Conservation (phyloP, 2,329 filamentous ascomycete species). For the Epichloe elymi region DNA sequence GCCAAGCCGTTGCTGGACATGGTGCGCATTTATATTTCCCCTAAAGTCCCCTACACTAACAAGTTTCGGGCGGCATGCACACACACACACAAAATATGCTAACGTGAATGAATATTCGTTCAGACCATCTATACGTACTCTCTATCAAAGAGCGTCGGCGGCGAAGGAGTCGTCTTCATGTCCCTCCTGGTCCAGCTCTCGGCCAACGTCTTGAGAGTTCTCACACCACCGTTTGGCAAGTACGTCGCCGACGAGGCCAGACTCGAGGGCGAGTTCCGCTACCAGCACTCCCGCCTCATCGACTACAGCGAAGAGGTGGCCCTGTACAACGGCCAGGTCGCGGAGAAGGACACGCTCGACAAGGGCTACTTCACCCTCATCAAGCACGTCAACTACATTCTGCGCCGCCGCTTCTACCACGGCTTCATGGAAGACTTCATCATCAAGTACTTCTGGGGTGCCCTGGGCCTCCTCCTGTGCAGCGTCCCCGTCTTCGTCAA, state of each 20-base stretch:
- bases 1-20: conserved; percentile 93
- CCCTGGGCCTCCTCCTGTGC: conserved; percentile 79
- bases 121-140: conserved; percentile 86
- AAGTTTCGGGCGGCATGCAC: too few species aligned
- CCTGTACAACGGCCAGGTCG: conserved; percentile 80
- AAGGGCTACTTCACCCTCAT: conserved; percentile 99
- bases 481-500: conserved; percentile 94
- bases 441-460: conserved; percentile 99
- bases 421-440: conserved; percentile 99
- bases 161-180: conserved; percentile 93
- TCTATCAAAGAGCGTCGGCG: conserved; percentile 85
- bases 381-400: conserved; percentile 95
- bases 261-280: conserved; percentile 90
- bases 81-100: not conserved
- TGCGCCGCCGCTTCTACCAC: conserved; percentile 83
- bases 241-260: conserved; percentile 94
- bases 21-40: conserved; percentile 29
- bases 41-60: too few species aligned
- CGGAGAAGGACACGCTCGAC: conserved; percentile 90
- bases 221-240: conserved; percentile 93
- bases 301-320: conserved; percentile 95
- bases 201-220: conserved; percentile 79
- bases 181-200: conserved; percentile 85
- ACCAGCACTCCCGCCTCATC: conserved; percentile 86
- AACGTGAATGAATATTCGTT: conserved; percentile 11